phyloP scores from a whole-genome alignment of 2,329 filamentous ascomycete genomes.

The Colletotrichum echinochloae region DNA sequence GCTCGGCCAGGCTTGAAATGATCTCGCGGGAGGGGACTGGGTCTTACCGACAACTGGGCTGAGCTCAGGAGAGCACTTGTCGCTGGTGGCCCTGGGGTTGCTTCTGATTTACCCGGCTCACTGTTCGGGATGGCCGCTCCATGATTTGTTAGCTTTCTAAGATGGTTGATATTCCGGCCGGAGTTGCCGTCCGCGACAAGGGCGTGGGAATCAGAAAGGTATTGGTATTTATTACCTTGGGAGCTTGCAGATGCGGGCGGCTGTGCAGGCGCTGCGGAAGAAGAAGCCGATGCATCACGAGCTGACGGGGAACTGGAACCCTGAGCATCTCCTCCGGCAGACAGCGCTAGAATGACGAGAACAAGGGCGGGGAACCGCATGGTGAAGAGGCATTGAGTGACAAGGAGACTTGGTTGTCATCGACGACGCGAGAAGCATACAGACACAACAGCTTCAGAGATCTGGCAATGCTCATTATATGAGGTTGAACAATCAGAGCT shows the following conservation, averaged over 20 bases:
- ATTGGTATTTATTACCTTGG: slow-evolving; percentile 5
- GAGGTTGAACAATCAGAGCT: neutral
- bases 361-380: slow-evolving; percentile 13
- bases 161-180: no score
- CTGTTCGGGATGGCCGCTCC: neutral
- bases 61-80: neutral
- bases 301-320: neutral
- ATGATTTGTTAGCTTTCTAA: neutral
- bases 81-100: neutral
- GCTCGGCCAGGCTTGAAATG: neutral
- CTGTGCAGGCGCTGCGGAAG: neutral
- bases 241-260: neutral
- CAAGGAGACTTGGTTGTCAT: neutral
- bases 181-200: neutral
- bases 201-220: neutral
- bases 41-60: neutral
- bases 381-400: neutral
- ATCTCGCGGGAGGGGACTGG: neutral
- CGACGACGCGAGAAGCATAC: neutral
- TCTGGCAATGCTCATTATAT: neutral
- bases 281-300: neutral
- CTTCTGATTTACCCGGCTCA: neutral
- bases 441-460: neutral
- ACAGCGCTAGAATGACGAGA: neutral
- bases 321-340: slow-evolving; percentile 8